Evolutionary conservation across 2,329 filamentous ascomycete genomes (phyloP), one percentile per base, ranked within the genome.

Genomic region (Neopestalotiopsis sp.): DNA sequence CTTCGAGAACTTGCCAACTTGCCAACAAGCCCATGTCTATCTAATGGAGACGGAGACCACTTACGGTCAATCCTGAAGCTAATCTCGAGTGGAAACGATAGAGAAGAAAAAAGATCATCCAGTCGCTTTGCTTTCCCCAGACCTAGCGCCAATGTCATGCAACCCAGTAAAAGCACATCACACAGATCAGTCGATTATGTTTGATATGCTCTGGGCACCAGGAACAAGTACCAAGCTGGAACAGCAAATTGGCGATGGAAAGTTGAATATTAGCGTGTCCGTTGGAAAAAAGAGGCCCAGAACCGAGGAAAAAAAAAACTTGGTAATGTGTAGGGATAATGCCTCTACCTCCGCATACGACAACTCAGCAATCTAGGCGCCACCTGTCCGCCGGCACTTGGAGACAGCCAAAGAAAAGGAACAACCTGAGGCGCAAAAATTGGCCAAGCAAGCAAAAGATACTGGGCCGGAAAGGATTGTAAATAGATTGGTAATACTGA

Each of bases 301-400:
- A 30, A 59, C n/a, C 9, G 24, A 3, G n/a, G 17, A 34, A 58
- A 58, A 30, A 34, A 58, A 58, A 34, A 59, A 59, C 57, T 34
- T 34, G 42, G 20, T 14, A 20, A 13, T 28, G 13, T 66, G 63
- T 66, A 66, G 63, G 63, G 63, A 66, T 66, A 42, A 66, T 66
- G 63, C 63, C 30, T 57, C 32, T 6, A 28, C 24, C 12, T 28
- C 63, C 28, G 63, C 63, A 58, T 38, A 34, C 30, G 40, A 65
- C 62, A 65, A 53, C 62, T 65, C 62, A 65, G 30, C 62, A 49
- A 12, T 28, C 34, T 10, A 24, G 40, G 40, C 62, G 62, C 62
- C 59, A 62, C 59, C 17, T 40, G 32, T 24, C n/a, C 59, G 32
- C 59, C 59, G 59, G 32, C 32, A 34, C 12, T 62, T 62, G 59